These are phyloP conservation scores for Thinopyrum elongatum DNA, from an alignment of 176 grass and related monocot species.

Conservation along the genomic window DNA sequence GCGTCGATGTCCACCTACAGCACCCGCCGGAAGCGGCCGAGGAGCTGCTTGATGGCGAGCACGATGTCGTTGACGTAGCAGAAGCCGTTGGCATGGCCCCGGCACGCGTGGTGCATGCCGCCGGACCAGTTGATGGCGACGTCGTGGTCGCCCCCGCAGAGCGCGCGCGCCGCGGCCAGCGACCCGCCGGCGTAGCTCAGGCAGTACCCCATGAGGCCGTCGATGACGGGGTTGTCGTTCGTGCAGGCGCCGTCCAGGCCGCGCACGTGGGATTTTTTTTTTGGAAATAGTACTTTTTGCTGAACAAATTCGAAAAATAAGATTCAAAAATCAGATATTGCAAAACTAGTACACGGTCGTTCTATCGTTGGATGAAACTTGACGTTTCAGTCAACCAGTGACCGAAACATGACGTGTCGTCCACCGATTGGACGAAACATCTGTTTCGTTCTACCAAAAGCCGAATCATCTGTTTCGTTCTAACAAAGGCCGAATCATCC, in stretches of 20 bases:
- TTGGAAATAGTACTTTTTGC: too few relatives aligned
- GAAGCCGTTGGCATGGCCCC: conserved; percentile 41
- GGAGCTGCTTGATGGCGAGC: conserved; percentile 50
- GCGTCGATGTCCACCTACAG: conserved; percentile 86
- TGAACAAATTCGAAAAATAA: too few relatives aligned
- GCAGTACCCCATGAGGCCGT: conserved; percentile 51
- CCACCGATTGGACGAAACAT: too few relatives aligned
- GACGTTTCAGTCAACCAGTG: too few relatives aligned
- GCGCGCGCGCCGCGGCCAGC: conserved; percentile 41
- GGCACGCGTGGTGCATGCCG: conserved; percentile 63
- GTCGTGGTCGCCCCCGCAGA: conserved; percentile 37
- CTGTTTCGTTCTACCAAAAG: too few relatives aligned
- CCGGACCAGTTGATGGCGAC: conserved; percentile 69
- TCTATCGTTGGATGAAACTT: too few relatives aligned
- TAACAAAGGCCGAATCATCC: too few relatives aligned
- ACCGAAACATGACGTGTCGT: too few relatives aligned
- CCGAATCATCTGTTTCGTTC: too few relatives aligned
- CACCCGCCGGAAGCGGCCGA: conserved; percentile 47
- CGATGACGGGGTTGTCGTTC: conserved; percentile 43
- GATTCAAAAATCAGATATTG: too few relatives aligned
- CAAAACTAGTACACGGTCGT: too few relatives aligned
- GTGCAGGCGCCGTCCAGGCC: not conserved
- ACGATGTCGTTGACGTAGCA: conserved; percentile 83
- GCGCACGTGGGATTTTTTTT: too few relatives aligned
- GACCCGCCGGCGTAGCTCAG: conserved; percentile 47